Evolutionary conservation across 2,329 filamentous ascomycete species (phyloP), one percentile per base, ranked within the genome.

Genomic region (Trichoderma breve): DNA sequence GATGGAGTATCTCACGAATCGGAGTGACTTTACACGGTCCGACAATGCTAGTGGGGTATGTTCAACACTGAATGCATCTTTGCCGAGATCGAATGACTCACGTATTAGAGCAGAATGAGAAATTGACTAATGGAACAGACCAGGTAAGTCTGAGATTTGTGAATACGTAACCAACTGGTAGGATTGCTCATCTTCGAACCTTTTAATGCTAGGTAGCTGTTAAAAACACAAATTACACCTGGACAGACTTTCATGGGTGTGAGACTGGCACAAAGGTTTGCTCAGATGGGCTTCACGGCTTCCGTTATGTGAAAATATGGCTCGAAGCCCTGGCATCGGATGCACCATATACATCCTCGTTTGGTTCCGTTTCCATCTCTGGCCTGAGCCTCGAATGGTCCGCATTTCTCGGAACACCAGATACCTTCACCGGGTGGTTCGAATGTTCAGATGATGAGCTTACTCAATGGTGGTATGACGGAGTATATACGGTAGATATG

Each of bases 391-490:
- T 88, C 4, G 79, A 82, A 26, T 85, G 81, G 74, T 83, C 83
- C 0, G 85, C 80, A 11, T 86, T 81, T 73, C 79, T 83, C 2
- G 86, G 86, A 28, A 86, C 83, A 0, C 79, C 84, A 0, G 82
- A 85, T 51, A 85, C 84, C 1, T 87, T 85, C 71, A 82, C 81
- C 1, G 86, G 86, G 3, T 85, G 82, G 80, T 87, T 88, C 67
- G 84, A 87, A 74, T 87, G 85, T 67, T 87, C 86, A 1, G 85
- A 87, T 72, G 74, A 79, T 5, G 74, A 83, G 18, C 75, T 87
- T 8, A 86, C 84, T 21, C 84, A 85, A 73, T 87, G 83, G 82
- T 88, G 85, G 85, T 87, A 83, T 73, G 85, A 87, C 73, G 84
- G 82, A 5, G 84, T 85, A 0, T 87, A 88, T 74, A 87, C 86